Conservation (phyloP, 1,139 yeast species). For the Nakaseomyces glabratus region DNA sequence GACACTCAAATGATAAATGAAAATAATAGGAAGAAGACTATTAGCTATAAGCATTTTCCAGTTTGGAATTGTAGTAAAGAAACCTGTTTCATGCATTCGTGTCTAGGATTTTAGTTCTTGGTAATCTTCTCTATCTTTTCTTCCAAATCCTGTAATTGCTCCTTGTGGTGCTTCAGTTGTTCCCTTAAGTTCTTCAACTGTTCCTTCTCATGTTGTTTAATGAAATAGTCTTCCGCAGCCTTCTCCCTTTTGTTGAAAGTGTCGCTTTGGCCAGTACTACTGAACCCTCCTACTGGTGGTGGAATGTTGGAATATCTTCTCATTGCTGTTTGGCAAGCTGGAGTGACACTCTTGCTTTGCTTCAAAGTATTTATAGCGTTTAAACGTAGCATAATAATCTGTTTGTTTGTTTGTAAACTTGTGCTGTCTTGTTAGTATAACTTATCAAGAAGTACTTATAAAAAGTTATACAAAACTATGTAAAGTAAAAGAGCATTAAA, state of each 20-base stretch:
- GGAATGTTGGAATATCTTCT: conserved; percentile 42
- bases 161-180: conserved; percentile 44
- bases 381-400: conserved; percentile 3
- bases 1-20: no score
- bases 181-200: conserved; percentile 45
- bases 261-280: conserved; percentile 38
- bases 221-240: conserved; percentile 58
- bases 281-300: conserved; percentile 34
- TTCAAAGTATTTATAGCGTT: conserved; percentile 4
- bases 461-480: no score
- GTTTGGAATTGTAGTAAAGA: no score
- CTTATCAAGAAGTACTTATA: no score
- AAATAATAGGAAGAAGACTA: no score
- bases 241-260: conserved; percentile 59
- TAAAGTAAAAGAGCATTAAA: no score
- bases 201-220: conserved; percentile 55
- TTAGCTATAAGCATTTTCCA: no score
- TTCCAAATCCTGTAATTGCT: conserved; percentile 33
- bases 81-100: no score
- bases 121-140: conserved; percentile 21
- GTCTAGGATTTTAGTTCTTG: conserved; percentile 10
- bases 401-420: no score
- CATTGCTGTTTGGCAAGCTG: conserved; percentile 20
- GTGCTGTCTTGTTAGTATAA: no score
- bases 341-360: conserved; percentile 10